Evolutionary conservation across 2,329 filamentous ascomycete genomes (phyloP).

Genomic region (Fusarium avenaceum): DNA sequence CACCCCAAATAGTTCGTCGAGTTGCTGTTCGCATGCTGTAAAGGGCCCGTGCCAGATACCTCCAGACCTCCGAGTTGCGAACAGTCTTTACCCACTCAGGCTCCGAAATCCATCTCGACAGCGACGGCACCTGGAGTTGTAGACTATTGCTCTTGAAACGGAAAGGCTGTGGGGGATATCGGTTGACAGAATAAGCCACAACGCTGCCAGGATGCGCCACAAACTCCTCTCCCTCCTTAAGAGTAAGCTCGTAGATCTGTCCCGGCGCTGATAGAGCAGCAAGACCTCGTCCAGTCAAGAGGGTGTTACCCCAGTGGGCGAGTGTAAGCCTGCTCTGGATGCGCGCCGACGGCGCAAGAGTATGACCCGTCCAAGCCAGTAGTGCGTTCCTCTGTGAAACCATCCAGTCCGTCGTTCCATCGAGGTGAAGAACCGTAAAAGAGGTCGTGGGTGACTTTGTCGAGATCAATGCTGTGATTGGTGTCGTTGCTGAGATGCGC

Average conservation of each 20-base stretch:
- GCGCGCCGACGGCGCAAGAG: conserved; percentile 79
- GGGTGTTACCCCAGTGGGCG: conserved; percentile 91
- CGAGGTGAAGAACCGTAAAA: conserved; percentile 88
- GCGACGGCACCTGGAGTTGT: conserved; percentile 81
- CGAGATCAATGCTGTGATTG: conserved; percentile 88
- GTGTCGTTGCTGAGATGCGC: conserved; percentile 86
- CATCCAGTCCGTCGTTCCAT: conserved; percentile 97
- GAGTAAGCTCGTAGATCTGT: conserved; percentile 86
- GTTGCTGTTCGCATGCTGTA: conserved; percentile 81
- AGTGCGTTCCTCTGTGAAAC: conserved; percentile 87
- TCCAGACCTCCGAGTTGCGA: conserved; percentile 80
- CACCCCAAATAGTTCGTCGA: conserved; percentile 90
- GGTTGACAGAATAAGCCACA: conserved; percentile 86
- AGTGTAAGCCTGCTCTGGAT: conserved; percentile 81
- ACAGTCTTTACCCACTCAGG: conserved; percentile 80
- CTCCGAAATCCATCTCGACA: conserved; percentile 75
- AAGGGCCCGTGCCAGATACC: conserved; percentile 71
- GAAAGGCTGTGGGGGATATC: conserved; percentile 83
- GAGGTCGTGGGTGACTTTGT: conserved; percentile 89
- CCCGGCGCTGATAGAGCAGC: conserved; percentile 87
- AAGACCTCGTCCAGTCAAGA: conserved; percentile 88
- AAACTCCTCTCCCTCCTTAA: conserved; percentile 88
- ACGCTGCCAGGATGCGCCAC: conserved; percentile 92
- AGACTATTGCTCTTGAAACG: conserved; percentile 84
- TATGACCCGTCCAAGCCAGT: conserved; percentile 96